phyloP scores from a whole-genome alignment of 129 eudicot species.

The Solidago caesia region DNA sequence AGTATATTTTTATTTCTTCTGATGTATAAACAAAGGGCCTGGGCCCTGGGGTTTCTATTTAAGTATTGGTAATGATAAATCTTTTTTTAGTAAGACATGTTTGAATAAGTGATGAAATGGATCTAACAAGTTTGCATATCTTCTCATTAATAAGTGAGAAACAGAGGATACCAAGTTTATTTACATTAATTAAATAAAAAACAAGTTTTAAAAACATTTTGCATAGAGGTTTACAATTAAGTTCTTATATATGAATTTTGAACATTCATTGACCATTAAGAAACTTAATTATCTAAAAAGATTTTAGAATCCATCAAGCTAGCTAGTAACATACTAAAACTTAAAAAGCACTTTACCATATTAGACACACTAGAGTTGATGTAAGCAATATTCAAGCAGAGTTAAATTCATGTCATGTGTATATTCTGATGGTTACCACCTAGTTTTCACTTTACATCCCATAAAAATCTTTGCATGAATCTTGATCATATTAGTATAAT shows the following conservation, averaged over 20 bases:
- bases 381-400: not conserved
- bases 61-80: slow-evolving; percentile 3
- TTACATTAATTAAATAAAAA: too few species aligned
- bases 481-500: slow-evolving; percentile 4
- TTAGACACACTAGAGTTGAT: not conserved
- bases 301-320: not conserved
- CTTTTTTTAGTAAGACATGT: slow-evolving; percentile 9
- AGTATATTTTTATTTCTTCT: not conserved
- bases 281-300: not conserved
- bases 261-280: not conserved
- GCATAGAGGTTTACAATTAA: not conserved
- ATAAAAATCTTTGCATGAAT: slow-evolving; percentile 24
- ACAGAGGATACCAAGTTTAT: slow-evolving; percentile 13
- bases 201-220: not conserved
- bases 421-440: too few species aligned
- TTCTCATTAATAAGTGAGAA: not conserved
- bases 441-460: not conserved
- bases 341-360: not conserved
- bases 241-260: not conserved
- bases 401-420: too few species aligned
- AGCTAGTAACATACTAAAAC: not conserved
- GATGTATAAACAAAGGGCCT: not conserved
- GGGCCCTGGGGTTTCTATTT: not conserved
- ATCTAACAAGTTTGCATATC: too few species aligned
- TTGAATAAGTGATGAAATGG: not conserved